These are phyloP conservation scores for Aspergillus hiratsukae DNA, from an alignment of 2,329 filamentous ascomycete genomes.

Conservation along the genomic window DNA sequence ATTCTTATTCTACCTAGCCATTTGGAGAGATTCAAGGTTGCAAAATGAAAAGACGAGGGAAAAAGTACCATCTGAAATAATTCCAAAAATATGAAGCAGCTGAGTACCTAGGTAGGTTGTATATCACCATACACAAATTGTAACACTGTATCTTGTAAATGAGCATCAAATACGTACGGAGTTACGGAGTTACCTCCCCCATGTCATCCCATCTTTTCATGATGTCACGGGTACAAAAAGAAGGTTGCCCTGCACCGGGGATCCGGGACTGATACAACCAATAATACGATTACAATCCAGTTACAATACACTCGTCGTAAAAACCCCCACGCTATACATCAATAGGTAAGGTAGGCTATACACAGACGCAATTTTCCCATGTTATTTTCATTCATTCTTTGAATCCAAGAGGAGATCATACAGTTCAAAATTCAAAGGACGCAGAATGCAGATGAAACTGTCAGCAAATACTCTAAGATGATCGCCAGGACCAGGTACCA, in stretches of 20 bases:
- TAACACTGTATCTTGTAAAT: neutral
- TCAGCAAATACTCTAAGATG: neutral
- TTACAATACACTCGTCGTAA: neutral
- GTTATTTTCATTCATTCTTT: neutral
- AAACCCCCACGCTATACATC: neutral
- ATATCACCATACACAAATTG: neutral
- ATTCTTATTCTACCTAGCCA: neutral
- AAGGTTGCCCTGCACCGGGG: neutral
- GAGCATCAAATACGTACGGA: neutral
- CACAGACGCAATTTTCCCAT: neutral
- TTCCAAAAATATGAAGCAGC: neutral
- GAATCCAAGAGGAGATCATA: neutral
- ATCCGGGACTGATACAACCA: neutral
- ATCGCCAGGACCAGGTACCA: neutral
- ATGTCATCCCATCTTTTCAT: neutral
- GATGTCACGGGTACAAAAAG: neutral
- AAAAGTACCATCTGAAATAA: neutral
- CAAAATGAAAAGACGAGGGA: neutral
- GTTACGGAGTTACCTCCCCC: neutral
- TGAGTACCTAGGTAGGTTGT: neutral
- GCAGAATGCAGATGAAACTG: neutral
- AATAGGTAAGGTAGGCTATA: neutral
- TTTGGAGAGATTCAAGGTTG: neutral
- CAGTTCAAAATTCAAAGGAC: neutral
- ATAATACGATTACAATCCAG: neutral